These are phyloP conservation scores for Euphorbia schlechtendalii DNA, from an alignment of 441 rosid species.

Conservation along the genomic window DNA sequence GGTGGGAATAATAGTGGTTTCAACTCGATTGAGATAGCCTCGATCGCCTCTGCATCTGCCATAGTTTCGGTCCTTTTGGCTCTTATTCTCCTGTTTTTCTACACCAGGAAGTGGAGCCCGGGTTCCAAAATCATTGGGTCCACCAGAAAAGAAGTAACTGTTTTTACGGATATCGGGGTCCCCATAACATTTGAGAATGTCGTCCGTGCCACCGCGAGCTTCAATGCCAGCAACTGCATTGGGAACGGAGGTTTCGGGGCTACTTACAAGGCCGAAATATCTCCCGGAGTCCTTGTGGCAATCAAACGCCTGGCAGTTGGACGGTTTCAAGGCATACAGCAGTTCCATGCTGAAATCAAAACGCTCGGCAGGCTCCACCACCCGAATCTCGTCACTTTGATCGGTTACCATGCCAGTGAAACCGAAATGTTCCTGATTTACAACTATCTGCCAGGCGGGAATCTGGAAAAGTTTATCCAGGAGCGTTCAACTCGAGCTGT, in stretches of 20 bases:
- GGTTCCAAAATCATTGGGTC: slow-evolving; percentile 42
- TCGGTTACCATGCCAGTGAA: slow-evolving; percentile 83
- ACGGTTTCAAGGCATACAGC: slow-evolving; percentile 73
- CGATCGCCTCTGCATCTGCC: slow-evolving; percentile 69
- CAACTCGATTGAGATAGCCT: slow-evolving; percentile 71
- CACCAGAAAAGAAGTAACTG: slow-evolving; percentile 51
- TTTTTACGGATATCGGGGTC: slow-evolving; percentile 51
- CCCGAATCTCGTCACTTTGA: slow-evolving; percentile 63
- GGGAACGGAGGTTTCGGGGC: slow-evolving; percentile 89
- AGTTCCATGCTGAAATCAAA: slow-evolving; percentile 76
- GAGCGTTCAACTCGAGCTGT: slow-evolving; percentile 55
- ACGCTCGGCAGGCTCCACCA: slow-evolving; percentile 69
- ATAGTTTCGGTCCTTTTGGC: slow-evolving; percentile 68
- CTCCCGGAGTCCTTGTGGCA: slow-evolving; percentile 54
- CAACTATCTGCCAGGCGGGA: slow-evolving; percentile 80
- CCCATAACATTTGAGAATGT: slow-evolving; percentile 64
- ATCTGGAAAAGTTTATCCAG: slow-evolving; percentile 72
- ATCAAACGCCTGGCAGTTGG: slow-evolving; percentile 81
- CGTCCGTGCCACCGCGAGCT: slow-evolving; percentile 68
- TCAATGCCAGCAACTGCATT: slow-evolving; percentile 73
- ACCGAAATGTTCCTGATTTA: slow-evolving; percentile 79
- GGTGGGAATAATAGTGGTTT: slow-evolving; percentile 23
- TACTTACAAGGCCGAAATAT: slow-evolving; percentile 67
- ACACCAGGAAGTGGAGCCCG: slow-evolving; percentile 50
- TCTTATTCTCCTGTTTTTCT: slow-evolving; percentile 50